Conservation (phyloP, 768 basidiomycete genomes). For the Boletus vinaceobasis region DNA sequence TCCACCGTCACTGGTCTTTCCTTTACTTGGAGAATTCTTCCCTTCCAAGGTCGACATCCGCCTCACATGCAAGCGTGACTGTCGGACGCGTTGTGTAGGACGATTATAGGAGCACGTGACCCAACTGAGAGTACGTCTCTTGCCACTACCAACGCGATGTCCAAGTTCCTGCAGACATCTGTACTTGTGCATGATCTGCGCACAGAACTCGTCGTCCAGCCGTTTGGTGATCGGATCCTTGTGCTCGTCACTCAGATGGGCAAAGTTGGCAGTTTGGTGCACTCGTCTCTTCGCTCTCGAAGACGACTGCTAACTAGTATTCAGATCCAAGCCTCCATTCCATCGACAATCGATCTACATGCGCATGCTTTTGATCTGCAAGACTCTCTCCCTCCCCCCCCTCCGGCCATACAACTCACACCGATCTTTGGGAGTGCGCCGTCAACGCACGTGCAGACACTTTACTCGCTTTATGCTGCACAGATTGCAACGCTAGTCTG, state of each 20-base stretch:
- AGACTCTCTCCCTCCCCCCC: conserved; percentile 51
- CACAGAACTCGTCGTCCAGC: conserved; percentile 78
- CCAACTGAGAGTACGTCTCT: neutral
- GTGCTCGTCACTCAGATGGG: conserved; percentile 89
- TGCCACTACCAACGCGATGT: conserved; percentile 11
- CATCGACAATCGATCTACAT: conserved; percentile 55
- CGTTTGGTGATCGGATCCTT: conserved; percentile 74
- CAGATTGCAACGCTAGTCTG: conserved; percentile 87
- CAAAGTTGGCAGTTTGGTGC: conserved; percentile 85
- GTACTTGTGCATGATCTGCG: conserved; percentile 50
- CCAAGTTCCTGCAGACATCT: conserved; percentile 40
- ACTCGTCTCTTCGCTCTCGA: conserved; percentile 6
- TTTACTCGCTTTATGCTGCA: conserved; percentile 79
- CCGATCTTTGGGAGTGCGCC: conserved; percentile 75
- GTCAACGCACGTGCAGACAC: conserved; percentile 61
- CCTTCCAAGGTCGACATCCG: conserved; percentile 25
- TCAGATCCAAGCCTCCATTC: conserved; percentile 80
- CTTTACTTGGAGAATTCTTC: conserved; percentile 44
- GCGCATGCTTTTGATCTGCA: conserved; percentile 34
- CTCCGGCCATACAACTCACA: conserved; percentile 70
- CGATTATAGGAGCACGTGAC: conserved; percentile 1
- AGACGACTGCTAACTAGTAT: conserved; percentile 4
- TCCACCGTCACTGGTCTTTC: conserved; percentile 49
- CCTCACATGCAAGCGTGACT: neutral
- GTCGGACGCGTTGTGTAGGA: neutral